phyloP scores from a whole-genome alignment of 129 eudicot species.

The Mikania micrantha region DNA sequence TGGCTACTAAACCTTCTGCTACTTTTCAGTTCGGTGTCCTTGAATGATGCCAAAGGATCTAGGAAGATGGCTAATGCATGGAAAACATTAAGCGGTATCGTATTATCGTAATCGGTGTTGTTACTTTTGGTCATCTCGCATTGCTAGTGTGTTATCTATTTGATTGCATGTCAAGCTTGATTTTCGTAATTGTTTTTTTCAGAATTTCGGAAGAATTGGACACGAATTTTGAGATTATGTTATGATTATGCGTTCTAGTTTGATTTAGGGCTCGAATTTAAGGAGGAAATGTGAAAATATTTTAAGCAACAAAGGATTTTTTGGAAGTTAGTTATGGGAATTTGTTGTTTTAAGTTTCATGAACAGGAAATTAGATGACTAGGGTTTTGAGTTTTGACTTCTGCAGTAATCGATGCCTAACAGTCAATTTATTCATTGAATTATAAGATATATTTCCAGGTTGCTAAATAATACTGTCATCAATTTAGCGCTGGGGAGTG shows the following conservation, averaged over 20 bases:
- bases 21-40: constrained; percentile 15
- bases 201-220: background rate
- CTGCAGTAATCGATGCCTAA: background rate
- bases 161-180: constrained; percentile 9
- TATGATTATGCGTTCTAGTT: background rate
- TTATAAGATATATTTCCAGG: background rate
- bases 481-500: background rate
- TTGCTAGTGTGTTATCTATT: background rate
- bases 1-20: constrained; percentile 14
- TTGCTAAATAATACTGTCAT: background rate
- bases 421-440: background rate
- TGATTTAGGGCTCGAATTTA: background rate
- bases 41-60: constrained; percentile 23
- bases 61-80: constrained; percentile 9
- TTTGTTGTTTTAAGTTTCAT: background rate
- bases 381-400: constrained; percentile 1
- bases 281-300: background rate
- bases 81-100: constrained; percentile 22
- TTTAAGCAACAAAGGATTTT: background rate
- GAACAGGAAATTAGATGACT: background rate
- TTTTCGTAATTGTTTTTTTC: background rate
- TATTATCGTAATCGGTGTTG: background rate
- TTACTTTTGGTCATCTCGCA: background rate
- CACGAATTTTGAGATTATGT: background rate
- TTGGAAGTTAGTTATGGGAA: background rate